Percentiles rank a stretch among this genome's conserved stretches.
Evolutionary conservation across 2,329 filamentous ascomycete species (phyloP).

Genomic region (Trichoderma sp.): DNA sequence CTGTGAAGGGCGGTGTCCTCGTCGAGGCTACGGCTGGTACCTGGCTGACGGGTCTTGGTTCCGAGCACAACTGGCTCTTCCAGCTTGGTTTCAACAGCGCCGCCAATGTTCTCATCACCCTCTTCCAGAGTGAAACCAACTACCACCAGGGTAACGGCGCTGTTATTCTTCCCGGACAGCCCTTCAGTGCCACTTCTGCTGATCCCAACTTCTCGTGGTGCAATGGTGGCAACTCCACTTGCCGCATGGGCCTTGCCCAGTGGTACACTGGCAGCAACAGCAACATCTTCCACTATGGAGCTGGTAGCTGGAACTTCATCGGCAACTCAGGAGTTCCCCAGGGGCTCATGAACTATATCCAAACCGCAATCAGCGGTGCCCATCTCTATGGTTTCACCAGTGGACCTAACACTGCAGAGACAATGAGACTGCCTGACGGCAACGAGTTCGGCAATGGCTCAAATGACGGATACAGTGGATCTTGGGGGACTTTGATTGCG

Average conservation of each 20-base stretch:
- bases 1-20: constrained; percentile 27
- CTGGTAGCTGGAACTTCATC: constrained; percentile 31
- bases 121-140: constrained; percentile 29
- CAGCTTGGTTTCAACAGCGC: constrained; percentile 26
- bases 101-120: constrained; percentile 25
- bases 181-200: constrained; percentile 13
- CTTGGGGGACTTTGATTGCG: constrained; percentile 31
- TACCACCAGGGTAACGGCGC: constrained; percentile 27
- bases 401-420: constrained; percentile 28
- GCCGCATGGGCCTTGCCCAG: constrained; percentile 29
- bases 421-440: constrained; percentile 30
- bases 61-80: constrained; percentile 29
- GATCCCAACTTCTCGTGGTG: constrained; percentile 29
- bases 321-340: constrained; percentile 30
- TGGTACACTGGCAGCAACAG: constrained; percentile 28
- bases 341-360: constrained; percentile 32
- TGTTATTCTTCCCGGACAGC: constrained; percentile 14
- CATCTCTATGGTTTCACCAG: constrained; percentile 31
- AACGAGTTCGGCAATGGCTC: constrained; percentile 30
- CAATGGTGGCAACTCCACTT: constrained; percentile 11
- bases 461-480: constrained; percentile 31
- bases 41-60: constrained; percentile 26
- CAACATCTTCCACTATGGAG: constrained; percentile 30
- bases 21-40: constrained; percentile 28
- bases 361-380: constrained; percentile 21